These are phyloP conservation scores for Copromyces sp. DNA, from an alignment of 495 filamentous ascomycete species.

Conservation along the genomic window DNA sequence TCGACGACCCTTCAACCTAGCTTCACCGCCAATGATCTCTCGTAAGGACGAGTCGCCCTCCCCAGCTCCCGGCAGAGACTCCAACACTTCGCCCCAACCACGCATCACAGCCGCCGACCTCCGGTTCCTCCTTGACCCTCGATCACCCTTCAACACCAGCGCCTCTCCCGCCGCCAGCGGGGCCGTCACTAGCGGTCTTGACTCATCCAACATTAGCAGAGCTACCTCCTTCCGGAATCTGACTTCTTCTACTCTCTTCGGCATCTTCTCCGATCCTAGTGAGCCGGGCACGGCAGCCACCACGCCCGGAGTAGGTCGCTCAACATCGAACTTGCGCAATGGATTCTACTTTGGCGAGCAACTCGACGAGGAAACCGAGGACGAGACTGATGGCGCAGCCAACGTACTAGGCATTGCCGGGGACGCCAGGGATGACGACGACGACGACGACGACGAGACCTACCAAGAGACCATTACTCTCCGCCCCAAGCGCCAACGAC, in stretches of 20 bases:
- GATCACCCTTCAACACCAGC: constrained; percentile 12
- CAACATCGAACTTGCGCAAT: background rate
- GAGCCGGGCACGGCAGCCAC: background rate
- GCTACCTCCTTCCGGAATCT: constrained; percentile 76
- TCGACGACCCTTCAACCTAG: constrained; percentile 63
- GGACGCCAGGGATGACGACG: constrained; percentile 16
- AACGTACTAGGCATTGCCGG: background rate
- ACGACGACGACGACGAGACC: constrained; percentile 39
- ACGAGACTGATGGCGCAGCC: background rate
- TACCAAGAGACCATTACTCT: constrained; percentile 23
- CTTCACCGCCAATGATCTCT: constrained; percentile 38
- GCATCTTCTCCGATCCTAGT: constrained; percentile 64
- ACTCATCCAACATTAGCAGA: constrained; percentile 36
- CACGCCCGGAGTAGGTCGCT: background rate
- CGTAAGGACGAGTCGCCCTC: constrained; percentile 37
- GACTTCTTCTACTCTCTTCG: constrained; percentile 78
- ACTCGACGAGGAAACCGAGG: background rate
- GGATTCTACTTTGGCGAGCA: background rate
- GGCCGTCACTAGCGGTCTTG: background rate
- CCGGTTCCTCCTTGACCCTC: constrained; percentile 25
- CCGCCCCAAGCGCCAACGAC: constrained; percentile 1
- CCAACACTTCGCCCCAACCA: constrained; percentile 6
- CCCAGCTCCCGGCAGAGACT: constrained; percentile 34
- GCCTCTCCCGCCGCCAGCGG: constrained; percentile 12
- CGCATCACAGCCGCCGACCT: constrained; percentile 24